Percentiles rank a stretch among this genome's conserved stretches.
phyloP scores from a whole-genome alignment of 78 protist genomes.

The Dictyostelium intermedium region DNA sequence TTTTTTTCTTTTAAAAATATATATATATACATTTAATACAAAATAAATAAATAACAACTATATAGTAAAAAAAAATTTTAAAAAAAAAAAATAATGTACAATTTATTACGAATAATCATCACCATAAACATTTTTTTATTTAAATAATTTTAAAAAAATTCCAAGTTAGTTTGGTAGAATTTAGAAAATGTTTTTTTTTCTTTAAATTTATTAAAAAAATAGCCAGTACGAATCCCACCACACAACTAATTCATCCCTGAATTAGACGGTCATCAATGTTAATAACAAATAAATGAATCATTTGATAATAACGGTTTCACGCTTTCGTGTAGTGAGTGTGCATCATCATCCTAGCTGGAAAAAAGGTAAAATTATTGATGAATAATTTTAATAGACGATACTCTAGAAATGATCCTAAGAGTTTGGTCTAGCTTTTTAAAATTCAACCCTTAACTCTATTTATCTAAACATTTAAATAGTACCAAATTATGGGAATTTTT shows the following conservation, averaged over 20 bases:
- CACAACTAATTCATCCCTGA: neutral
- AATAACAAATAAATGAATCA: neutral
- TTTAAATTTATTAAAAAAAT: neutral
- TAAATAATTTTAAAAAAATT: too few relatives aligned
- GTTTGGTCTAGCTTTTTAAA: neutral
- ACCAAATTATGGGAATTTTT: neutral
- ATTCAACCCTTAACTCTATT: too few relatives aligned
- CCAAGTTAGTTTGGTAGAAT: too few relatives aligned
- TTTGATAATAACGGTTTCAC: neutral
- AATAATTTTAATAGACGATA: neutral
- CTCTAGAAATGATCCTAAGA: conserved; percentile 1
- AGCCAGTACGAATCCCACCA: neutral
- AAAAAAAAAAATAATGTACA: too few relatives aligned
- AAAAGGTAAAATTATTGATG: neutral
- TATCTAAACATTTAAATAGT: too few relatives aligned
- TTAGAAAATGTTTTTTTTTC: too few relatives aligned
- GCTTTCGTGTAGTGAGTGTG: neutral
- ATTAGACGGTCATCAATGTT: neutral
- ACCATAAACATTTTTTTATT: too few relatives aligned
- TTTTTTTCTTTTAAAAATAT: neutral
- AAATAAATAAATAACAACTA: too few relatives aligned
- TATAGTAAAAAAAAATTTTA: too few relatives aligned
- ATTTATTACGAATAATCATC: too few relatives aligned
- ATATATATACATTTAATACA: too few relatives aligned
- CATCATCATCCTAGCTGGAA: neutral